Conservation (phyloP, 805 yeast species). For the Candida suzukii region DNA sequence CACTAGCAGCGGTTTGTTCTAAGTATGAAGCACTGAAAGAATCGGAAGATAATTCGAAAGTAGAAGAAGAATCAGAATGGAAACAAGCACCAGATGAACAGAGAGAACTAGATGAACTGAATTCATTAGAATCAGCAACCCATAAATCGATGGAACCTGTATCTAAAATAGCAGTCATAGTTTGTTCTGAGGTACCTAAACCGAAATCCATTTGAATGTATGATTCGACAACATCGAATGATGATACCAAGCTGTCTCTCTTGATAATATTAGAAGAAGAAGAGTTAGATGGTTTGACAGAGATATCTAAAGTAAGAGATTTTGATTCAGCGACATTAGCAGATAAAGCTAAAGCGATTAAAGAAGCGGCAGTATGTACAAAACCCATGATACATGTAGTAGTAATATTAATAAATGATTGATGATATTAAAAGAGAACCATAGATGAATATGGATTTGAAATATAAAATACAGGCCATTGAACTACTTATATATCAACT, state of each 20-base stretch:
- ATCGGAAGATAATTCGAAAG: not conserved
- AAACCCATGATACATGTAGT: not conserved
- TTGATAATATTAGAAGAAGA: not conserved
- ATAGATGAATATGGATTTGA: no score
- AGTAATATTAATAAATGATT: no score
- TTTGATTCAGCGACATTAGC: not conserved
- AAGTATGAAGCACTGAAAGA: conserved; percentile 4
- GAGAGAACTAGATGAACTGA: conserved; percentile 1
- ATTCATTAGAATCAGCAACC: conserved; percentile 4
- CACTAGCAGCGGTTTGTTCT: conserved; percentile 12
- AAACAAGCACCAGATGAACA: conserved; percentile 10
- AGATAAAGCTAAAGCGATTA: not conserved
- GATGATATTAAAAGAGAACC: no score
- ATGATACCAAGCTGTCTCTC: not conserved
- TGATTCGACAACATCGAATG: not conserved
- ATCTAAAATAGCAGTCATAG: conserved; percentile 11
- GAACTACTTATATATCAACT: no score
- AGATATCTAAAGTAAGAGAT: not conserved
- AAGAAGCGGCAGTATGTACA: not conserved
- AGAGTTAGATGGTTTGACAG: not conserved
- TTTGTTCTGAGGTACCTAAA: conserved; percentile 7
- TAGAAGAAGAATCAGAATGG: not conserved
- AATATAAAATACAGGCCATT: no score
- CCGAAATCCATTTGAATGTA: not conserved
- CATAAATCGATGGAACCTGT: conserved; percentile 17